Conservation (phyloP, 441 rosid genomes). For the Raphanus hybrid region DNA sequence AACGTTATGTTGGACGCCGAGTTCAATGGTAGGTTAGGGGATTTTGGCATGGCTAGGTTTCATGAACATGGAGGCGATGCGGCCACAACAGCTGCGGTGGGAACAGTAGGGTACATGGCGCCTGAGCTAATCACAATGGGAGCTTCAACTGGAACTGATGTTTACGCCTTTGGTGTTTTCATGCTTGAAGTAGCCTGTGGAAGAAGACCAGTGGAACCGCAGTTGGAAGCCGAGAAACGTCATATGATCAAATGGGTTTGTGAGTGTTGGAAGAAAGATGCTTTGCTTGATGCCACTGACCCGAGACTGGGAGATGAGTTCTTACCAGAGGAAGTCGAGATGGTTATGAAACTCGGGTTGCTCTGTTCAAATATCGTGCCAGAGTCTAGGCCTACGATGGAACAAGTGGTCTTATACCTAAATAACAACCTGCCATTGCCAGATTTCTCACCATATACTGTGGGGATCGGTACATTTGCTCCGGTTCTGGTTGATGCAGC, state of each 20-base stretch:
- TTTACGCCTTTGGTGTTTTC: slow-evolving; percentile 62
- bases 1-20: slow-evolving; percentile 56
- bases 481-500: slow-evolving; percentile 37
- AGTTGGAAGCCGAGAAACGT: slow-evolving; percentile 30
- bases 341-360: slow-evolving; percentile 62
- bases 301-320: slow-evolving; percentile 48
- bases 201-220: slow-evolving; percentile 54
- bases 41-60: slow-evolving; percentile 66
- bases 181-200: slow-evolving; percentile 71
- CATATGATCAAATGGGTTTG: slow-evolving; percentile 56
- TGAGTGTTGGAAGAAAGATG: slow-evolving; percentile 51
- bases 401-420: slow-evolving; percentile 54
- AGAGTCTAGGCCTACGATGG: slow-evolving; percentile 52
- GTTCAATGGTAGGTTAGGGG: slow-evolving; percentile 55
- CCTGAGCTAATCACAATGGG: slow-evolving; percentile 58
- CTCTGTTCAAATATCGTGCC: slow-evolving; percentile 51
- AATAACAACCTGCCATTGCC: slow-evolving; percentile 47
- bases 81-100: slow-evolving; percentile 57
- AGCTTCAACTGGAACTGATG: slow-evolving; percentile 51
- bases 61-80: slow-evolving; percentile 51
- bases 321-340: slow-evolving; percentile 52
- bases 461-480: slow-evolving; percentile 37
- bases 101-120: slow-evolving; percentile 64
- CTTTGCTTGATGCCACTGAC: slow-evolving; percentile 49
- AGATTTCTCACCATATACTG: slow-evolving; percentile 38